phyloP scores from a whole-genome alignment of 2,329 filamentous ascomycete genomes.

The Exophiala bonariae region DNA sequence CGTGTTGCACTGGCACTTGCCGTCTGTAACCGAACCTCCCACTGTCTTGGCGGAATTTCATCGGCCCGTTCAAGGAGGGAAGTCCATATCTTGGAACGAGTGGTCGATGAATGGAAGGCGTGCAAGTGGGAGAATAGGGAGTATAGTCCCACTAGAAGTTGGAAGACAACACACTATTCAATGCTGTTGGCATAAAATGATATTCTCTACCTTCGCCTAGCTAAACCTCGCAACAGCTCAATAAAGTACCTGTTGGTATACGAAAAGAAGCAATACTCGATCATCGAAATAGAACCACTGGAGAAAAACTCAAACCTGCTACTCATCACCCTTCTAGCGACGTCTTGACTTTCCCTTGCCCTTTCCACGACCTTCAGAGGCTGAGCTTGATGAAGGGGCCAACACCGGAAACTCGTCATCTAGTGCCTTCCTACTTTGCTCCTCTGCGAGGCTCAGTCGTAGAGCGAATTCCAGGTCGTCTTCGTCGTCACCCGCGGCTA shows the following conservation, averaged over 20 bases:
- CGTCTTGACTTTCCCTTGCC: constrained; percentile 18
- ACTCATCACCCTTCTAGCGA: constrained; percentile 7
- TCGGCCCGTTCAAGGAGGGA: too few species aligned
- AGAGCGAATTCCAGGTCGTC: constrained; percentile 63
- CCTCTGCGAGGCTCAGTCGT: constrained; percentile 62
- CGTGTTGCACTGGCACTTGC: too few species aligned
- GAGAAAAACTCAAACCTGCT: not conserved
- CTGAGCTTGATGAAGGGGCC: constrained; percentile 15
- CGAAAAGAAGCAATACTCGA: too few species aligned
- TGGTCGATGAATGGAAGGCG: too few species aligned
- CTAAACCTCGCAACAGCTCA: too few species aligned
- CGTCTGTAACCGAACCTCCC: too few species aligned
- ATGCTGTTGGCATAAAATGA: too few species aligned
- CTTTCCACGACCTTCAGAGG: constrained; percentile 25
- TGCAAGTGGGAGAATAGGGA: too few species aligned
- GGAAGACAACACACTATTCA: constrained; percentile 28
- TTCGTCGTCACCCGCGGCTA: constrained; percentile 42
- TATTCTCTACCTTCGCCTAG: too few species aligned
- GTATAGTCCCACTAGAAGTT: not conserved
- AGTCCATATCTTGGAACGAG: too few species aligned
- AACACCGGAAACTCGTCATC: constrained; percentile 34
- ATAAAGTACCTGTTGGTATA: too few species aligned
- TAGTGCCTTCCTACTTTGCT: constrained; percentile 47
- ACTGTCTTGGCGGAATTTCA: too few species aligned
- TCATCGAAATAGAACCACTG: not conserved